Evolutionary conservation across 768 basidiomycete genomes (phyloP).

Genomic region (Kwoniella heveanensis): DNA sequence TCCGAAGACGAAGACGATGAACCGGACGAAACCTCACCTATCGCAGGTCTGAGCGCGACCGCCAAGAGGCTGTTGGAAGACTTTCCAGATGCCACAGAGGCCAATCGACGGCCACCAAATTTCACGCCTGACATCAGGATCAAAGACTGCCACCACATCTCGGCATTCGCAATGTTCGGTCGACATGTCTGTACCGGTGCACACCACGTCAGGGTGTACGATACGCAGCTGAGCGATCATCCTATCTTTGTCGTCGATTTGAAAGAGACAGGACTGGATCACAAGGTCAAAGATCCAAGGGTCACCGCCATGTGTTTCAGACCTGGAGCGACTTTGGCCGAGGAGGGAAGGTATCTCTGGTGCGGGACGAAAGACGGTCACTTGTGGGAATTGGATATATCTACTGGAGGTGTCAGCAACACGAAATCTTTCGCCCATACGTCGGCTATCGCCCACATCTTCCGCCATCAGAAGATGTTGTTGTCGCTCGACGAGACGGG

Average conservation of each 20-base stretch:
- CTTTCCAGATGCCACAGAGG: conserved; percentile 58
- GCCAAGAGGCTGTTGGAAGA: conserved; percentile 54
- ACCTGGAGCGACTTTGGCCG: conserved; percentile 58
- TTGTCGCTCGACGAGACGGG: conserved; percentile 82
- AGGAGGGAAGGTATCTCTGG: conserved; percentile 72
- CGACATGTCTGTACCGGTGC: conserved; percentile 54
- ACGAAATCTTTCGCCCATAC: conserved; percentile 68
- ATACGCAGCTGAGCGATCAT: conserved; percentile 43
- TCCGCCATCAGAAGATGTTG: conserved; percentile 69
- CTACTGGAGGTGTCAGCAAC: conserved; percentile 64
- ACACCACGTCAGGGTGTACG: conserved; percentile 55
- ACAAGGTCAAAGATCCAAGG: conserved; percentile 66
- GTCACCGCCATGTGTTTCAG: conserved; percentile 79
- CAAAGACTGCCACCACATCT: conserved; percentile 36
- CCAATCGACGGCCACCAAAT: conserved; percentile 57
- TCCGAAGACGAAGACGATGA: conserved; percentile 53
- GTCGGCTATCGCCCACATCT: conserved; percentile 70
- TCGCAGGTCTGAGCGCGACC: conserved; percentile 23
- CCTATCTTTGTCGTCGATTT: conserved; percentile 62
- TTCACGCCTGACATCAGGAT: conserved; percentile 52
- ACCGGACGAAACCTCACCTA: conserved; percentile 25
- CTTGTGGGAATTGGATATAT: conserved; percentile 76
- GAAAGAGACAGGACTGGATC: conserved; percentile 62
- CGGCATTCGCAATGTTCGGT: conserved; percentile 55
- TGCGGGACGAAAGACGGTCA: conserved; percentile 88